Evolutionary conservation across 805 yeast species (phyloP), one percentile per base, ranked within the genome.

Genomic region (Candida parachauliodes): DNA sequence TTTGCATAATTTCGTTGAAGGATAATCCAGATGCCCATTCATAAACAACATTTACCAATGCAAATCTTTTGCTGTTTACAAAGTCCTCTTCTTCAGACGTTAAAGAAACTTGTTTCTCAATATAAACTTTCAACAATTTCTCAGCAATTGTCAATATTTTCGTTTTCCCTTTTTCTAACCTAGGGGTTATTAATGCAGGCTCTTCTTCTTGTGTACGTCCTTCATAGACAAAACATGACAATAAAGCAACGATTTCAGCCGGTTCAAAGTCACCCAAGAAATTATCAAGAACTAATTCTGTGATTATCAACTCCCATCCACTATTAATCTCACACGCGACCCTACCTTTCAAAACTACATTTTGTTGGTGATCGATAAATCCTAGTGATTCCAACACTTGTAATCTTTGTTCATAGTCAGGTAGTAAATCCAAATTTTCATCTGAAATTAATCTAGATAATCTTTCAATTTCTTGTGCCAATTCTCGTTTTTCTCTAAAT

Each of bases 1-100:
- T 73, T 42, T 78, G 82, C 83, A 89, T 93, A 46, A 93, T 91
- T 41, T 88, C 94, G 46, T 83, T 83, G 67, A 93, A 93, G 0
- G 94, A 74, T 71, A 68, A 74, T 2, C 98, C 99, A 47, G 94
- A 73, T 1, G 98, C 96, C 99, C 99, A 93, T 62, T 93, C 97
- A 57, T 91, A 93, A 4, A 91, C 96, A 9, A 88, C 96, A 56
- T 88, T 91, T 61, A 88, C 85, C 52, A 93, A 70, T 0, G 91
- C 95, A 60, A 93, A 93, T 48, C 98, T 70, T 50, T 87, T 82
- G 46, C 82, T 75, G 40, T 87, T 94, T 46, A 83, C 63, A 52
- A 91, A 93, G 42, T 83, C 84, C 34, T 81, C 83, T 50, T 91
- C 98, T 37, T 89, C 98, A 8, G 81, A 70, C 0, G 95, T 85